A percentile compares a stretch with the other conserved stretches of the same genome.
phyloP scores from a whole-genome alignment of 75 land plant genomes.

The Azolla pinnata region DNA sequence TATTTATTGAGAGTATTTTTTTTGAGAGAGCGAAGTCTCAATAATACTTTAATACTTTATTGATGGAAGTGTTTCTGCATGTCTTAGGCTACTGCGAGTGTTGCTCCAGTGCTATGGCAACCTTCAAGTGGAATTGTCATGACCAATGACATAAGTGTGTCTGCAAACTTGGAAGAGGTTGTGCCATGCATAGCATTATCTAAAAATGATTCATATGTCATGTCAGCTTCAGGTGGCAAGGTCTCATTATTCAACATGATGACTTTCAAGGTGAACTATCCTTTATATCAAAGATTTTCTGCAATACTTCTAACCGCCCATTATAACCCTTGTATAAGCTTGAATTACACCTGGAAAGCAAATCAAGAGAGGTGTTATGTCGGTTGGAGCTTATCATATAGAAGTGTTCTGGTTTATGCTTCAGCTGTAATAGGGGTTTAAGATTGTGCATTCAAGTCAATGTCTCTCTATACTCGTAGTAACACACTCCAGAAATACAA shows the following conservation, averaged over 20 bases:
- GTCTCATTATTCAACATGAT: conserved; percentile 52
- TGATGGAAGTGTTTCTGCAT: not conserved
- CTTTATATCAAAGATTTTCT: too few relatives aligned
- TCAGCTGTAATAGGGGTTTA: too few relatives aligned
- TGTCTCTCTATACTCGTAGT: too few relatives aligned
- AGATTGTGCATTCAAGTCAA: too few relatives aligned
- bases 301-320: too few relatives aligned
- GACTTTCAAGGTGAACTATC: conserved; percentile 67
- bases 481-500: too few relatives aligned
- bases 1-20: not conserved
- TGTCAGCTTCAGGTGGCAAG: conserved; percentile 57
- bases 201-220: conserved; percentile 59
- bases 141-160: conserved; percentile 46
- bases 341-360: too few relatives aligned
- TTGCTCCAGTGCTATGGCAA: conserved; percentile 41
- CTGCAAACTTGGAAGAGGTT: conserved; percentile 32
- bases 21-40: not conserved
- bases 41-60: not conserved
- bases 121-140: conserved; percentile 44
- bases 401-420: too few relatives aligned
- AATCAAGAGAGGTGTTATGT: too few relatives aligned
- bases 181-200: conserved; percentile 49
- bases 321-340: too few relatives aligned
- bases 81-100: conserved; percentile 35
- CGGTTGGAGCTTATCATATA: too few relatives aligned